Percentiles rank a stretch among this genome's conserved stretches.
phyloP scores from a whole-genome alignment of 805 yeast species.

The Hemisphaericaspora nanyangensis region DNA sequence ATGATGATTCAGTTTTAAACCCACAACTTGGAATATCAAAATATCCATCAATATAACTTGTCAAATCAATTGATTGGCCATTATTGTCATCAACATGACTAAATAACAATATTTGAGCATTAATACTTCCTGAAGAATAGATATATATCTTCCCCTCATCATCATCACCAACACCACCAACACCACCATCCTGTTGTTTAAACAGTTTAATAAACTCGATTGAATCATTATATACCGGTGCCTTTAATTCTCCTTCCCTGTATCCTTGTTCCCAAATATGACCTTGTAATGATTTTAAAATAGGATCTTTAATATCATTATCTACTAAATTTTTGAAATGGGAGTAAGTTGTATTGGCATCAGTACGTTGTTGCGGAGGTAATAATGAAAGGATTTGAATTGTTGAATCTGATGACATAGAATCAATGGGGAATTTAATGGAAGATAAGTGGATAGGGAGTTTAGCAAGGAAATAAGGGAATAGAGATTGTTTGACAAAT shows the following conservation, averaged over 20 bases:
- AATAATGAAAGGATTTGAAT: slow-evolving; percentile 39
- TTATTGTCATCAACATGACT: slow-evolving; percentile 47
- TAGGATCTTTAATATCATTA: slow-evolving; percentile 72
- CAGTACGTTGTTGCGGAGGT: slow-evolving; percentile 29
- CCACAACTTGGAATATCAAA: slow-evolving; percentile 88
- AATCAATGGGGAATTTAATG: slow-evolving; percentile 29
- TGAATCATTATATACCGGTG: slow-evolving; percentile 78
- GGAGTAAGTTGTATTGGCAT: slow-evolving; percentile 25
- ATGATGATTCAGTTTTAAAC: slow-evolving; percentile 50
- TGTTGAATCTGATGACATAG: slow-evolving; percentile 17
- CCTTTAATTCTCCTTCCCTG: slow-evolving; percentile 65
- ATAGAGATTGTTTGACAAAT: slow-evolving; percentile 74
- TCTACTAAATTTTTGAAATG: slow-evolving; percentile 58
- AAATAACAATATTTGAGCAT: slow-evolving; percentile 81
- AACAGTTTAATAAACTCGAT: slow-evolving; percentile 44
- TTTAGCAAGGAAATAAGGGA: slow-evolving; percentile 65
- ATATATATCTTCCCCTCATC: slow-evolving; percentile 46
- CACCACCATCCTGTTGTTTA: too few species aligned
- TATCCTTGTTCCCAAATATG: slow-evolving; percentile 80
- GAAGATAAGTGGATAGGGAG: slow-evolving; percentile 39
- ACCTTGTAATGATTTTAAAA: slow-evolving; percentile 78
- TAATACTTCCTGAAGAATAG: slow-evolving; percentile 86
- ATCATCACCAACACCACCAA: slow-evolving; percentile 30
- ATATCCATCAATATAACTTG: slow-evolving; percentile 55
- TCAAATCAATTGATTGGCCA: slow-evolving; percentile 45